phyloP scores from a whole-genome alignment of 140 eudicot species.

The Ambrosia hybrid region DNA sequence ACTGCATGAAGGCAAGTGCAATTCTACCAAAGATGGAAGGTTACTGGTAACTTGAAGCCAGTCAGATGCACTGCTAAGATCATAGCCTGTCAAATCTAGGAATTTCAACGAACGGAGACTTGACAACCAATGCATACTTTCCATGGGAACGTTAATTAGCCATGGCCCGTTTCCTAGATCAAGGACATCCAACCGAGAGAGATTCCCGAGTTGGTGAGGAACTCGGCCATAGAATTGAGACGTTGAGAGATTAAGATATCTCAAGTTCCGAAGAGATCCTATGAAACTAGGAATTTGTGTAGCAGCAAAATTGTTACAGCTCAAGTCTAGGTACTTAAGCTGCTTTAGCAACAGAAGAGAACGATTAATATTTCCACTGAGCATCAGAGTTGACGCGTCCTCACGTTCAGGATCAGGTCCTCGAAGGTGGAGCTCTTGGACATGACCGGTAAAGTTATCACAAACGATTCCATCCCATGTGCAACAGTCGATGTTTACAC shows the following conservation, averaged over 20 bases:
- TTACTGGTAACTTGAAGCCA: slow-evolving; percentile 38
- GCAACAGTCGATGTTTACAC: slow-evolving; percentile 34
- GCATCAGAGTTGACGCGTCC: slow-evolving; percentile 20
- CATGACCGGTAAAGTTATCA: slow-evolving; percentile 40
- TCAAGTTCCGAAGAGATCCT: slow-evolving; percentile 28
- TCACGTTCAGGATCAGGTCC: slow-evolving; percentile 33
- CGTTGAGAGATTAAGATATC: slow-evolving; percentile 30
- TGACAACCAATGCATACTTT: slow-evolving; percentile 36
- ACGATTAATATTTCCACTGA: slow-evolving; percentile 24
- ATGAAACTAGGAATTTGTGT: slow-evolving; percentile 30
- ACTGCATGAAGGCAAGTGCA: slow-evolving; percentile 31
- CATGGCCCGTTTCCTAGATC: slow-evolving; percentile 22
- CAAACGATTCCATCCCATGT: slow-evolving; percentile 41
- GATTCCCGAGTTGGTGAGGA: slow-evolving; percentile 27
- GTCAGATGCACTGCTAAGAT: slow-evolving; percentile 30
- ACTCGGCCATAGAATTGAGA: slow-evolving; percentile 25
- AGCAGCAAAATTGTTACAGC: slow-evolving; percentile 29
- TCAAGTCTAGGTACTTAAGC: slow-evolving; percentile 33
- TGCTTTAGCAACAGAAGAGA: slow-evolving; percentile 25
- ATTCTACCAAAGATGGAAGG: slow-evolving; percentile 37
- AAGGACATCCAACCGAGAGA: slow-evolving; percentile 29
- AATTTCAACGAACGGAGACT: slow-evolving; percentile 25
- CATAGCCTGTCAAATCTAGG: slow-evolving; percentile 33
- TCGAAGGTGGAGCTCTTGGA: slow-evolving; percentile 39
- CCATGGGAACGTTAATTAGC: slow-evolving; percentile 21